Percentiles rank a stretch among this genome's conserved stretches.
Conservation (phyloP, 2,329 filamentous ascomycete species). For the Cladosporium sp. region DNA sequence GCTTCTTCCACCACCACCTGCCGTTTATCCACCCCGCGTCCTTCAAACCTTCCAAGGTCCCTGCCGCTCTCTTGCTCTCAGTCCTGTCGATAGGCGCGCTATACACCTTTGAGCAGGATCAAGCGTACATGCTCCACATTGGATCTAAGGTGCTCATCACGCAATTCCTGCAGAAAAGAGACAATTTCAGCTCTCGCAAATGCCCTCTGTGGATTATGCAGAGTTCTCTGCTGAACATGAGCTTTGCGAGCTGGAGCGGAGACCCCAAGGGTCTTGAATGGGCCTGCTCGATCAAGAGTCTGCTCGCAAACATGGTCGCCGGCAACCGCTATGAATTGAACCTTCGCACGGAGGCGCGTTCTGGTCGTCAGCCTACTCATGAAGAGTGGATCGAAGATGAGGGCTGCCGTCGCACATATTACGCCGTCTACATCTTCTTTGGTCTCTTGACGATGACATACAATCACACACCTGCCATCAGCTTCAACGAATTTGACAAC, state of each 20-base stretch:
- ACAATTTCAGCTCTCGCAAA: conserved; percentile 96
- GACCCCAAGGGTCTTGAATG: conserved; percentile 96
- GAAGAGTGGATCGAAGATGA: conserved; percentile 96
- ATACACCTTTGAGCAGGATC: conserved; percentile 95
- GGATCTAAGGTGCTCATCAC: conserved; percentile 96
- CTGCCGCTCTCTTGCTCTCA: conserved; percentile 78
- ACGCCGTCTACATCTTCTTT: conserved; percentile 98
- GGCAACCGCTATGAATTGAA: conserved; percentile 96
- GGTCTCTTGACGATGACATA: conserved; percentile 90
- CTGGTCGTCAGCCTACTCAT: conserved; percentile 68
- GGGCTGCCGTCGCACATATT: conserved; percentile 93
- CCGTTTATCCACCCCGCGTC: conserved; percentile 92
- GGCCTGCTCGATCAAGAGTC: conserved; percentile 98
- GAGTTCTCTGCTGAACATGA: conserved; percentile 93
- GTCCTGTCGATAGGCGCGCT: conserved; percentile 92
- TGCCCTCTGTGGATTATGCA: conserved; percentile 99
- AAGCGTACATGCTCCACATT: conserved; percentile 95
- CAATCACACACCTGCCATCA: conserved; percentile 96
- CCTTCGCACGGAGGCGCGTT: conserved; percentile 81
- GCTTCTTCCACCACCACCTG: conserved; percentile 91
- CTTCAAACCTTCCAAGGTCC: conserved; percentile 74
- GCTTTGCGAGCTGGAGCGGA: conserved; percentile 98
- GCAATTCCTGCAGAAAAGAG: conserved; percentile 95
- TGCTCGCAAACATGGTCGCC: conserved; percentile 97
- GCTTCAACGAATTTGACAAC: conserved; percentile 96